These are phyloP conservation scores for Canariomyces notabilis DNA, from an alignment of 2,329 filamentous ascomycete species.

Conservation along the genomic window DNA sequence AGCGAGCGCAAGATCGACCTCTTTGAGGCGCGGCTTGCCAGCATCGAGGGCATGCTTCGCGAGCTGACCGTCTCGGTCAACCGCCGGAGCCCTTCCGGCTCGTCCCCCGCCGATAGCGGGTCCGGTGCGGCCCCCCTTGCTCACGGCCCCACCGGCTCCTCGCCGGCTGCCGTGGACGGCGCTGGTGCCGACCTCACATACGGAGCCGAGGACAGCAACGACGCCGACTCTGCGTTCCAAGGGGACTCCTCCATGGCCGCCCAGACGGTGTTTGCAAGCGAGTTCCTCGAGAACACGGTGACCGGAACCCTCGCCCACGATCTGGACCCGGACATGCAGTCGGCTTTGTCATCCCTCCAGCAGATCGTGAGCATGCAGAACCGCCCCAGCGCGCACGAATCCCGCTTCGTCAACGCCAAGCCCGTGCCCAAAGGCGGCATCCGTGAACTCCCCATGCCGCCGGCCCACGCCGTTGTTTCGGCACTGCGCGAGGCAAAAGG, in stretches of 20 bases:
- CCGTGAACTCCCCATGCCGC: constrained; percentile 50
- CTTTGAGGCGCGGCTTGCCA: constrained; percentile 35
- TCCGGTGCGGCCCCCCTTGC: neutral
- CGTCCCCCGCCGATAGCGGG: constrained; percentile 11
- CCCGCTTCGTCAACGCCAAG: constrained; percentile 43
- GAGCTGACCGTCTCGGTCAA: constrained; percentile 27
- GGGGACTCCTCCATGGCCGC: constrained; percentile 46
- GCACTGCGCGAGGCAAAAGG: constrained; percentile 46
- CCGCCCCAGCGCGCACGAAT: constrained; percentile 36
- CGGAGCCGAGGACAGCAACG: constrained; percentile 29
- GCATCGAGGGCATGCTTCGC: constrained; percentile 35
- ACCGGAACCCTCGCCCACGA: constrained; percentile 42
- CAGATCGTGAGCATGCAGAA: constrained; percentile 50
- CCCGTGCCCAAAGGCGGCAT: constrained; percentile 42
- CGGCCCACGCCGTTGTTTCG: constrained; percentile 45
- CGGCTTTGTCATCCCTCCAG: constrained; percentile 46
- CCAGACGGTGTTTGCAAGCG: constrained; percentile 49
- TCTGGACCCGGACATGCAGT: constrained; percentile 46
- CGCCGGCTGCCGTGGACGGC: constrained; percentile 6
- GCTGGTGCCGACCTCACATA: constrained; percentile 10
- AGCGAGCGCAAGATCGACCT: constrained; percentile 32
- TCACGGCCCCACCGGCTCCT: neutral
- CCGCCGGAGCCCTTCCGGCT: constrained; percentile 16
- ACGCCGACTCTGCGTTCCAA: constrained; percentile 40
- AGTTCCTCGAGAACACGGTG: constrained; percentile 51